Evolutionary conservation across 148 eudicot genomes (phyloP).

Genomic region (Amaranthus hypochondriacus): DNA sequence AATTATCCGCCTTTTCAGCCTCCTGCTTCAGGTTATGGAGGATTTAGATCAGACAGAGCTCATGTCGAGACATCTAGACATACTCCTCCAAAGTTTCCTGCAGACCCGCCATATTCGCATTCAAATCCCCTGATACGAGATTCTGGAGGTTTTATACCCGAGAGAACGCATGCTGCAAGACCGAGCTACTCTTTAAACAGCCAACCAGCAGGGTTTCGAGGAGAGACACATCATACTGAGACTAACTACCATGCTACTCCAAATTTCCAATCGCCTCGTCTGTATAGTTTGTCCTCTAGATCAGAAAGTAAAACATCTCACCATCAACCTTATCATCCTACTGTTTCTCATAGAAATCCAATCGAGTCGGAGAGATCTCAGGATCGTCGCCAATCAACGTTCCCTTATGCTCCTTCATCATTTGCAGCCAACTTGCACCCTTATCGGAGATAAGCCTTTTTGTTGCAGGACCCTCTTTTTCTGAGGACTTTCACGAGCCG

Average conservation of each 20-base stretch:
- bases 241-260: conserved; percentile 2
- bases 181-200: too few species aligned
- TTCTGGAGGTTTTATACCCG: too few species aligned
- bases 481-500: too few species aligned
- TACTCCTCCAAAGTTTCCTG: too few species aligned
- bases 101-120: too few species aligned
- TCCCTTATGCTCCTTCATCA: background rate
- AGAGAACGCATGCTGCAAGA: too few species aligned
- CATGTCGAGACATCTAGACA: background rate
- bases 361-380: background rate
- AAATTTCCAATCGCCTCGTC: background rate
- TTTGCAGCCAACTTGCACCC: background rate
- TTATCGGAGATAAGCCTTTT: background rate
- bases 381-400: background rate
- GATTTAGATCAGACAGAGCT: conserved; percentile 7
- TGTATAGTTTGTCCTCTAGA: conserved; percentile 1
- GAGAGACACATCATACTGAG: too few species aligned
- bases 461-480: background rate
- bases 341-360: background rate
- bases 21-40: conserved; percentile 1
- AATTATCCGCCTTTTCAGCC: background rate
- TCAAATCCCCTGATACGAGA: too few species aligned
- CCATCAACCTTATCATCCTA: conserved; percentile 8
- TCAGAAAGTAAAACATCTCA: conserved; percentile 3
- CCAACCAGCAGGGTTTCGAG: too few species aligned